Base-by-base conservation (phyloP, 2,329 filamentous ascomycete species). In the Eutypella sp. region DNA sequence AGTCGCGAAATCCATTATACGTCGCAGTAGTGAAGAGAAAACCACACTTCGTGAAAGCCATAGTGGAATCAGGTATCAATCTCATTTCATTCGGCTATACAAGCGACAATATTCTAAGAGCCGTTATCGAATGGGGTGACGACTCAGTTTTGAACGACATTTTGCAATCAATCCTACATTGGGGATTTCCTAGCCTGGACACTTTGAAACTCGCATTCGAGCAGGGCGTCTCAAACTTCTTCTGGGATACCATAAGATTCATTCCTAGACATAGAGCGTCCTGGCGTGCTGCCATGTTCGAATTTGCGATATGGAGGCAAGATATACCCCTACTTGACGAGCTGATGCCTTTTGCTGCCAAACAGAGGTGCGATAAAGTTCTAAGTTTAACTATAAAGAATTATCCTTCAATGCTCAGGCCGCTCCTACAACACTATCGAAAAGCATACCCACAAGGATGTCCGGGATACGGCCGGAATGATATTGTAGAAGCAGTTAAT, bases 21-120 rank as follows among this genome's bases (percentile, higher is more conserved):
- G n/a, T 43, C 15, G 40, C 43, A 9, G 9, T 46, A 22, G 5
- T 18, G 10, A 38, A 18, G 13, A 46, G 19, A 13, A 46, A 33
- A 41, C 43, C 36, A 33, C 43, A 44, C 3, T 48, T 48, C 29
- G 43, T 48, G 29, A 44, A 31, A 33, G 47, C 44, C 10, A 41
- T 48, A 8, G 10, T 48, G 16, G 37, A 46, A 20, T 38, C 13
- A 10, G 41, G 40, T 29, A 8, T 44, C 11, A 16, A 31, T 27
- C 39, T 2, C 20, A 4, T 4, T 2, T 18, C 15, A 40, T 19
- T 44, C 5, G 29, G 31, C 2, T 4, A 7, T 16, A 31, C 25
- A 29, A 25, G 15, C 16, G 16, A 18, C 9, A 20, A 34, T 34
- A 13, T 18, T 20, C 11, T 41, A 20, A 15, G 37, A 34, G 16